These are phyloP conservation scores for Hapsidospora chrysogenum DNA, from an alignment of 495 filamentous ascomycete genomes.

Conservation along the genomic window DNA sequence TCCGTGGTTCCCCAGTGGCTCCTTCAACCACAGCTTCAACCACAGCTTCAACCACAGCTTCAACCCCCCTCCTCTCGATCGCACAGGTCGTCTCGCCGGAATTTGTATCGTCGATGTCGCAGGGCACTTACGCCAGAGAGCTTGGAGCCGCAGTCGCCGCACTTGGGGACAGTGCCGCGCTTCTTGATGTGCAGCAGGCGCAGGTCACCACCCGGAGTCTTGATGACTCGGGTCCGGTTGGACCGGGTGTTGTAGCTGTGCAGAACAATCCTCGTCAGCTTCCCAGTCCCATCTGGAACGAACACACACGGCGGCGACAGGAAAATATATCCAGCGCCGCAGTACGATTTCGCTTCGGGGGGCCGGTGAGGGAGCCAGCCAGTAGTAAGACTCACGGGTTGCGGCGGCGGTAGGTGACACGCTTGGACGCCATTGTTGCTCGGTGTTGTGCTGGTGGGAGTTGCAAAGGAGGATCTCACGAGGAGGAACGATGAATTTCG, in stretches of 20 bases:
- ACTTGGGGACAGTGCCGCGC: slow-evolving; percentile 89
- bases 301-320: background rate
- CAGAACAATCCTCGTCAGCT: slow-evolving; percentile 9
- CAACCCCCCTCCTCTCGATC: background rate
- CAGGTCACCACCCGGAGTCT: slow-evolving; percentile 88
- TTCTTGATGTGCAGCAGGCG: slow-evolving; percentile 98
- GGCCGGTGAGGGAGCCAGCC: too few relatives aligned
- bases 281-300: background rate
- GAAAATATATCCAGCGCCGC: background rate
- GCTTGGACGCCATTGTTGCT: slow-evolving; percentile 41
- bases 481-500: slow-evolving; percentile 6
- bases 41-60: background rate
- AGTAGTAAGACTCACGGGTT: slow-evolving; percentile 69
- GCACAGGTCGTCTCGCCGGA: too few relatives aligned
- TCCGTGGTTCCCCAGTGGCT: background rate
- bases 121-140: slow-evolving; percentile 68
- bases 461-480: slow-evolving; percentile 13
- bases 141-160: slow-evolving; percentile 95
- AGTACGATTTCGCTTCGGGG: slow-evolving; percentile 3
- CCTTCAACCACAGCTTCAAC: background rate
- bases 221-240: slow-evolving; percentile 91
- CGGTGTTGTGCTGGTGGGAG: slow-evolving; percentile 27
- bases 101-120: too few relatives aligned
- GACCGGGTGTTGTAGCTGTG: slow-evolving; percentile 85
- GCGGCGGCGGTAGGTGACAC: slow-evolving; percentile 59